Evolutionary conservation across 2,329 filamentous ascomycete genomes (phyloP), one percentile per base, ranked within the genome.

Genomic region (Aspergillus sp.): DNA sequence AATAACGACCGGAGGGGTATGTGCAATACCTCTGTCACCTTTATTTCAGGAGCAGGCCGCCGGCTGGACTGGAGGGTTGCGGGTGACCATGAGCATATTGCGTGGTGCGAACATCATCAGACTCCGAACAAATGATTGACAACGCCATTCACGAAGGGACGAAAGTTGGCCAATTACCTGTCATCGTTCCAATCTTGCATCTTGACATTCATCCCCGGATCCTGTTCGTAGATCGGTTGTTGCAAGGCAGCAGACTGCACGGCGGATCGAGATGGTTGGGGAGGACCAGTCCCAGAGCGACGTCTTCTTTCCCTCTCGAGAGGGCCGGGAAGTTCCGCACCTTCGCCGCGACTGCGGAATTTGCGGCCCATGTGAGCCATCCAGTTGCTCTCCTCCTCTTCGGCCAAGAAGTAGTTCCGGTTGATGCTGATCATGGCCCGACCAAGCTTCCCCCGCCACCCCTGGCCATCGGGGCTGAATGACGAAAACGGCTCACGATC

Each of bases 401-500:
- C 60, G 19, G 82, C 82, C 11, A 93, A 66, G 86, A 88, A 95
- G 64, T 93, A 95, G 36, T 69, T 71, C 43, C 74, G 74, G 24
- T 82, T 82, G 15, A 85, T 68, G 7, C 71, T 71, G 16, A 93
- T 70, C 82, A 95, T 83, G 19, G 73, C 53, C 32, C 88, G 72
- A n/a, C 86, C 88, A 8, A 93, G 51, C 48, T 75, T 78, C 20
- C 86, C 88, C 55, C 72, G 73, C 75, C 82, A 86, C 12, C 86
- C 86, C 40, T 81, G 71, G 8, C 86, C 85, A 35, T 84, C 78
- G n/a, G 80, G 75, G 27, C 76, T 73, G 32, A 74, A 76, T 19
- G 66, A 61, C 0, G 74, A 72, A 59, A 94, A 94, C 0, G 85
- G 67, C 62, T 85, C 77, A 41, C 77, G 72, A 20, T 64, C 66